These are phyloP conservation scores for Plectosphaerella cucumerina DNA, from an alignment of 2,329 filamentous ascomycete genomes.

Conservation along the genomic window DNA sequence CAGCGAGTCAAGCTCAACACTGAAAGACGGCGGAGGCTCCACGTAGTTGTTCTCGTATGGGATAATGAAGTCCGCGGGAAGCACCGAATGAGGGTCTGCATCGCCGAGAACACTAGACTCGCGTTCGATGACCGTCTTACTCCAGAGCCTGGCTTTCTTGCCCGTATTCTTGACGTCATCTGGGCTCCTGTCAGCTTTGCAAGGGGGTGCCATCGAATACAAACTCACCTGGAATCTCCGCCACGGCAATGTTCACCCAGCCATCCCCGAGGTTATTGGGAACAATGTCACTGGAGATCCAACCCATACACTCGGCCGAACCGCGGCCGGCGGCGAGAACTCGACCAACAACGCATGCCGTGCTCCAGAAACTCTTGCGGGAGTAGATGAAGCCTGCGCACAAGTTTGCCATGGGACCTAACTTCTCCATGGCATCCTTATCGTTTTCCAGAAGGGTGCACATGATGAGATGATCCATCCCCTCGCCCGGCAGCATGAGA, in stretches of 20 bases:
- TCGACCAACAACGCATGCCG: constrained; percentile 59
- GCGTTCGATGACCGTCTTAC: constrained; percentile 53
- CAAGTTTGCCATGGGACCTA: constrained; percentile 59
- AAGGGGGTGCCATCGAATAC: not conserved
- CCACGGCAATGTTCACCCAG: constrained; percentile 55
- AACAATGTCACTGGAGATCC: constrained; percentile 58
- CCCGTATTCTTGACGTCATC: constrained; percentile 46
- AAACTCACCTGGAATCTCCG: constrained; percentile 46
- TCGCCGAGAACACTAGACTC: constrained; percentile 59
- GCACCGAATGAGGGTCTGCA: constrained; percentile 46
- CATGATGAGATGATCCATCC: constrained; percentile 60
- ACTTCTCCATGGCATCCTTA: constrained; percentile 48
- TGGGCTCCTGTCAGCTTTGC: constrained; percentile 13
- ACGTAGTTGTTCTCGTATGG: constrained; percentile 52
- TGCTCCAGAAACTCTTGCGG: constrained; percentile 67
- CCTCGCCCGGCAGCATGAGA: constrained; percentile 60
- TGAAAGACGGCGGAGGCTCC: constrained; percentile 41
- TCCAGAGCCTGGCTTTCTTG: constrained; percentile 57
- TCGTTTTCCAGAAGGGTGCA: constrained; percentile 63
- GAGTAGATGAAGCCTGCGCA: constrained; percentile 61
- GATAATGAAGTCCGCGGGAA: constrained; percentile 60
- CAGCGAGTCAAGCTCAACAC: constrained; percentile 45
- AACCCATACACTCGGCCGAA: constrained; percentile 63
- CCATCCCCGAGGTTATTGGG: constrained; percentile 49
- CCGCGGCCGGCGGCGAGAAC: constrained; percentile 60